These are phyloP conservation scores for Trypanosoma scelopori DNA, from an alignment of 208 protist genomes.

Conservation along the genomic window DNA sequence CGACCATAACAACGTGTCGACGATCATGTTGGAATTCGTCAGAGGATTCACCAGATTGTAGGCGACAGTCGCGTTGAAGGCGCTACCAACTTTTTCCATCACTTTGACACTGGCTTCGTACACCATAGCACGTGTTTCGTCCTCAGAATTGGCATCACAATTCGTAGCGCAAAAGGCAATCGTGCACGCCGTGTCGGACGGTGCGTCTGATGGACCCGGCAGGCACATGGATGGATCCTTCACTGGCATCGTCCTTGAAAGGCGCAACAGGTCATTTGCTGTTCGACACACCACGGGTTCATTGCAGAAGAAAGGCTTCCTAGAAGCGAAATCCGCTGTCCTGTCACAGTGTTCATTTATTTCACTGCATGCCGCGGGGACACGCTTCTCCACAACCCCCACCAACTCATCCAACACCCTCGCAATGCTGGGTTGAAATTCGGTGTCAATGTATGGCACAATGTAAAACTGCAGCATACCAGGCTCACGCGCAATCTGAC, in stretches of 20 bases:
- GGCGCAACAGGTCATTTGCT: background rate
- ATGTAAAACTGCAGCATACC: slow-evolving; percentile 79
- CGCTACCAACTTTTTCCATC: background rate
- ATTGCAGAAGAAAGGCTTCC: slow-evolving; percentile 9
- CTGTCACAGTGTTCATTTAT: slow-evolving; percentile 62
- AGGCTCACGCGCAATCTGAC: slow-evolving; percentile 63
- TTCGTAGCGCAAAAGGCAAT: slow-evolving; percentile 6
- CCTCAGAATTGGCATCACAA: background rate
- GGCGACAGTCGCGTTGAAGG: slow-evolving; percentile 3
- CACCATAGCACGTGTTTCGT: background rate
- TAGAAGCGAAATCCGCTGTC: background rate
- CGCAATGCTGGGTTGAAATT: slow-evolving; percentile 44
- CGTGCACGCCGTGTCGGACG: background rate
- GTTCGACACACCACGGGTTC: background rate
- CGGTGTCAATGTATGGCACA: slow-evolving; percentile 58
- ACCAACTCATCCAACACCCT: slow-evolving; percentile 33
- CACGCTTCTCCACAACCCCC: slow-evolving; percentile 14
- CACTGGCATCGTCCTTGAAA: background rate
- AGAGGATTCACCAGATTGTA: slow-evolving; percentile 6
- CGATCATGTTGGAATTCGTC: slow-evolving; percentile 10
- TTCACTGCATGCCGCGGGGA: slow-evolving; percentile 41
- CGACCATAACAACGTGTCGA: slow-evolving; percentile 11
- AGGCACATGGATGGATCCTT: slow-evolving; percentile 8
- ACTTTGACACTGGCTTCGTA: slow-evolving; percentile 3
- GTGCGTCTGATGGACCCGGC: background rate